These are phyloP conservation scores for Gaultheria prostrata DNA, from an alignment of 148 eudicot genomes.

Conservation along the genomic window DNA sequence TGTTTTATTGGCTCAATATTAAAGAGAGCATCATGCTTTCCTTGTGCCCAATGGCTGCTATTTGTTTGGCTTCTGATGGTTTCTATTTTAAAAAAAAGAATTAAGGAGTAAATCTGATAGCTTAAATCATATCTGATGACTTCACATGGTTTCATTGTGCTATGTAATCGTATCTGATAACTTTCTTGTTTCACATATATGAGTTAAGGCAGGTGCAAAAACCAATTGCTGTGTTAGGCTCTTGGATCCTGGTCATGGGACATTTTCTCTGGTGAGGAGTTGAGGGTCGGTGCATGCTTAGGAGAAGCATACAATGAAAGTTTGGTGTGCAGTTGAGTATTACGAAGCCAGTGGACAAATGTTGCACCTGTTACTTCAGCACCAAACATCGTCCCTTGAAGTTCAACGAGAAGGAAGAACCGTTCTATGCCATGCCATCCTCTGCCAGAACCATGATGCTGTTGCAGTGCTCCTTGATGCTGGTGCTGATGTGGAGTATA, in stretches of 20 bases:
- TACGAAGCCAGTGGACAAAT: background rate
- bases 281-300: background rate
- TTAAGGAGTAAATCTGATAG: no score
- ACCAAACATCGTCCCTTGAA: background rate
- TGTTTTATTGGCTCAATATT: background rate
- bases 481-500: background rate
- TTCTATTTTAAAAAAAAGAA: no score
- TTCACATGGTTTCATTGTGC: background rate
- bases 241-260: slow-evolving; percentile 1
- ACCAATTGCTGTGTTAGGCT: background rate
- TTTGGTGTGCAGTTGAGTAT: background rate
- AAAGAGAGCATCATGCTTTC: background rate
- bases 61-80: background rate
- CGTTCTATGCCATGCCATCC: background rate
- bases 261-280: slow-evolving; percentile 6
- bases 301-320: slow-evolving; percentile 2
- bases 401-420: background rate
- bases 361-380: background rate
- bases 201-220: background rate
- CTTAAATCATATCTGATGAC: no score
- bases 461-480: background rate
- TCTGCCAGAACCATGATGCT: background rate
- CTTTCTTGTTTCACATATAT: background rate
- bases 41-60: background rate
- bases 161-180: background rate